Evolutionary conservation across 2,329 filamentous ascomycete species (phyloP), one percentile per base, ranked within the genome.

Genomic region (Exophiala alcalophila): DNA sequence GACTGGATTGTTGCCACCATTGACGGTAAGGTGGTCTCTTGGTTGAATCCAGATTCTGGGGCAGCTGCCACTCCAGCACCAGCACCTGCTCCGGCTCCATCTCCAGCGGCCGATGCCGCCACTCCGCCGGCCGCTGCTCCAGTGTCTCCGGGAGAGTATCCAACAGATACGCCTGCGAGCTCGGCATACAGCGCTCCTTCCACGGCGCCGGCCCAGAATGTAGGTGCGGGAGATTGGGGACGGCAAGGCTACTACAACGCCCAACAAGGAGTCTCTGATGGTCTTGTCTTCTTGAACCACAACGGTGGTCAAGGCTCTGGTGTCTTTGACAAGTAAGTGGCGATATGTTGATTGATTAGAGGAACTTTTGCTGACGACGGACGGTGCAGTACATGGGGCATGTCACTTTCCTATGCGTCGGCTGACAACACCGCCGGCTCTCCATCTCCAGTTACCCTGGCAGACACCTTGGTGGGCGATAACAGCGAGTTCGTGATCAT

Each of bases 261-360:
- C 5, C 57, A 56, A 8, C 50, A 55, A 6, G 61, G 65, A 26
- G 65, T 63, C 42, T 64, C 71, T 14, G 67, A 77, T 15, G 76
- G 77, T 10, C 58, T 82, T 16, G 70, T 71, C 20, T 82, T 81
- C 63, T 61, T 81, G 24, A 79, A 78, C 53, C 74, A 80, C 56
- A 59, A 70, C 45, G 77, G 78, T 44, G 77, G 74, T 26, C 59
- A 68, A 24, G 70, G 71, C 27, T 80, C 76, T 20, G 78, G 77
- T 38, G 68, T 70, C 14, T 78, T 72, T 51, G 72, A 78, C 61
- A 63, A 65, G 67, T 71, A 63, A 50, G 60, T 57, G 7, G 8
- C 20, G 16, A 21, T 14, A 32, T 26, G 26, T 24, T 34, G 10
- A 10, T 14, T 4, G 28, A 4, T 5, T 11, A 2, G n/a, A 35